Conservation (phyloP, 2,329 filamentous ascomycete genomes). For the Xylaria sp. region DNA sequence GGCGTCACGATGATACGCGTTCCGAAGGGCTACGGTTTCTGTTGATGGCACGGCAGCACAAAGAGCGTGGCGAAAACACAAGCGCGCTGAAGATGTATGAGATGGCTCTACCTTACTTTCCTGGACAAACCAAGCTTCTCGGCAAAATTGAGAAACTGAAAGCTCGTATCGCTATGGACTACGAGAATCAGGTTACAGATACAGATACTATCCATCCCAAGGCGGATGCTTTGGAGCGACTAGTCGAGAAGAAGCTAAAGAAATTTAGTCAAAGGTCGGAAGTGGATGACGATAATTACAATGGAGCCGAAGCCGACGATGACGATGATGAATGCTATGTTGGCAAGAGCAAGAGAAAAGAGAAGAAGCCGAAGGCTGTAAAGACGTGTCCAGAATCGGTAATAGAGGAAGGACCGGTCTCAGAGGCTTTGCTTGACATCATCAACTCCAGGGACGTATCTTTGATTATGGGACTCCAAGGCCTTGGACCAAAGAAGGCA, state of each 20-base stretch:
- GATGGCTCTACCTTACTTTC: slow-evolving; percentile 84
- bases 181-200: slow-evolving; percentile 29
- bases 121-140: slow-evolving; percentile 80
- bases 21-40: slow-evolving; percentile 86
- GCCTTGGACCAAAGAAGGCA: slow-evolving; percentile 78
- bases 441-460: slow-evolving; percentile 77
- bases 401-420: slow-evolving; percentile 50
- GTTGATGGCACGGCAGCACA: slow-evolving; percentile 91
- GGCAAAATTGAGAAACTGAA: slow-evolving; percentile 74
- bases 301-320: slow-evolving; percentile 53
- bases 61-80: slow-evolving; percentile 80
- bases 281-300: slow-evolving; percentile 45
- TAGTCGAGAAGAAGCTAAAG: slow-evolving; percentile 43
- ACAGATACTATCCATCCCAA: slow-evolving; percentile 22
- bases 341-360: slow-evolving; percentile 38
- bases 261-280: slow-evolving; percentile 41
- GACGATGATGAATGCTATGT: slow-evolving; percentile 47
- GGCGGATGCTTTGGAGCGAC: slow-evolving; percentile 24
- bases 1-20: slow-evolving; percentile 73
- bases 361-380: slow-evolving; percentile 37
- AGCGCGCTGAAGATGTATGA: slow-evolving; percentile 88
- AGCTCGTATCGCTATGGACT: slow-evolving; percentile 57
- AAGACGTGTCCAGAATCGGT: slow-evolving; percentile 32
- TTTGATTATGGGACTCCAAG: slow-evolving; percentile 73
- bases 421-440: slow-evolving; percentile 71